phyloP scores from a whole-genome alignment of 1,284 basidiomycete species.

The Xanthoconium separans region DNA sequence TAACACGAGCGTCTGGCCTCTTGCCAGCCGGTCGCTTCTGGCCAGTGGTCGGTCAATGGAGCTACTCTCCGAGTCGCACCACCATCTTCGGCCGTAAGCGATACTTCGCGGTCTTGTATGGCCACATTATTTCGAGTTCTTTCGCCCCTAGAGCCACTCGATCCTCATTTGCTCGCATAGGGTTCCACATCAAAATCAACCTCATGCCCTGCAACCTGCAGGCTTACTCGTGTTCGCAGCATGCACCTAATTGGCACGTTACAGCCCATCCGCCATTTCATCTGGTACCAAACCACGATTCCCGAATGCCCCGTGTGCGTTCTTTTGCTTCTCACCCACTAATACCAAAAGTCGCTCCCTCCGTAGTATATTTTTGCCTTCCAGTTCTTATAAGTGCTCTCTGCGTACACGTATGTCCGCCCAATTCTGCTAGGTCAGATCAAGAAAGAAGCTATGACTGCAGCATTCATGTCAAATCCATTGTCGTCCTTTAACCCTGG shows the following conservation, averaged over 20 bases:
- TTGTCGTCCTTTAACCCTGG: conserved; percentile 32
- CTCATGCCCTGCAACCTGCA: conserved; percentile 38
- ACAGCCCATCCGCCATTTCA: conserved; percentile 30
- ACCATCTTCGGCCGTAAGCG: conserved; percentile 11
- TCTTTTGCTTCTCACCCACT: conserved; percentile 30
- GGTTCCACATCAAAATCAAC: conserved; percentile 34
- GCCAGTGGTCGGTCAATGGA: neutral
- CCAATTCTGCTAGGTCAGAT: conserved; percentile 26
- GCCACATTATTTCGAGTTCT: conserved; percentile 22
- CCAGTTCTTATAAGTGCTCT: conserved; percentile 26
- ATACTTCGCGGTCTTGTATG: conserved; percentile 22
- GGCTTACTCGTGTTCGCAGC: conserved; percentile 37
- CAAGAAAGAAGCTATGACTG: conserved; percentile 27
- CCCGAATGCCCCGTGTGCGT: conserved; percentile 28
- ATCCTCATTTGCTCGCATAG: conserved; percentile 37
- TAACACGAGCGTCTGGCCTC: neutral
- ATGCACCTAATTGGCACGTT: conserved; percentile 28
- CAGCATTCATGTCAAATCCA: conserved; percentile 30
- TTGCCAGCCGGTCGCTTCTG: neutral
- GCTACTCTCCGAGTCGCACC: neutral
- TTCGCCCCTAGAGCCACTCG: conserved; percentile 35
- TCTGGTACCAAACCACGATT: conserved; percentile 24
- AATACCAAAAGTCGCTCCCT: conserved; percentile 28
- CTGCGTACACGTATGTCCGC: conserved; percentile 22
- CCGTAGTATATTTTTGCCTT: conserved; percentile 17